Percentiles rank a stretch among this genome's conserved stretches.
phyloP scores from a whole-genome alignment of 2,329 filamentous ascomycete genomes.

The Penicillium sp. region DNA sequence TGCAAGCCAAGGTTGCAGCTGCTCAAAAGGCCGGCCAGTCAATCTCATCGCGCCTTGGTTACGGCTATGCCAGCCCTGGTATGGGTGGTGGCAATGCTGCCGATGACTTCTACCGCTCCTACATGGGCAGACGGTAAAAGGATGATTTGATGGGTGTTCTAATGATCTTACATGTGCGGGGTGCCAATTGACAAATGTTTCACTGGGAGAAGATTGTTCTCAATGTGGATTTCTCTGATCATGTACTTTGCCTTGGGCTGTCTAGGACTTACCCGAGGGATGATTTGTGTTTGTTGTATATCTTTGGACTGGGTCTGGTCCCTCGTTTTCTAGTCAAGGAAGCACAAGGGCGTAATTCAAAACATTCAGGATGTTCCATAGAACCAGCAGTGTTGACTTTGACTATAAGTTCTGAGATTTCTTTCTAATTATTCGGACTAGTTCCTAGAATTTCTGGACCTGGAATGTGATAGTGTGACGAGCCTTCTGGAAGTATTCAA shows the following conservation, averaged over 20 bases:
- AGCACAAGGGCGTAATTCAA: background rate
- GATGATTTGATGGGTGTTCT: slow-evolving; percentile 31
- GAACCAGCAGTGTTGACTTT: too few species aligned
- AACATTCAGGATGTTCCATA: background rate
- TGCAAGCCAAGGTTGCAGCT: slow-evolving; percentile 78
- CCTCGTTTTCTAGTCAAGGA: background rate
- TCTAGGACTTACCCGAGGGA: background rate
- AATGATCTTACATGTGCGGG: slow-evolving; percentile 28
- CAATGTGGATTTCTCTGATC: background rate
- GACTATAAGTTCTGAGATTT: too few species aligned
- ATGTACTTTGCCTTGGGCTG: slow-evolving; percentile 3
- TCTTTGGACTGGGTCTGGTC: slow-evolving; percentile 1
- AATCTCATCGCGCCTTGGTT: slow-evolving; percentile 46
- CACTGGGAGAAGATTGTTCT: slow-evolving; percentile 1
- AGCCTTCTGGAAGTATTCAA: too few species aligned
- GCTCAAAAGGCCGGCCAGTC: slow-evolving; percentile 76
- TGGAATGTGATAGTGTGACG: too few species aligned
- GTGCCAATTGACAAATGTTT: slow-evolving; percentile 22
- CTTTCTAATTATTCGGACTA: background rate
- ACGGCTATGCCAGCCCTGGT: slow-evolving; percentile 37
- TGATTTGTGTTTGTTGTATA: slow-evolving; percentile 7
- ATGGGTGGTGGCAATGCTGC: slow-evolving; percentile 62
- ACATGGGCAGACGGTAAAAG: slow-evolving; percentile 68
- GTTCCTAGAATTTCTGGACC: background rate
- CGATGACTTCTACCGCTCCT: slow-evolving; percentile 89